Conservation (phyloP, 768 basidiomycete genomes). For the Auricularia cornea region DNA sequence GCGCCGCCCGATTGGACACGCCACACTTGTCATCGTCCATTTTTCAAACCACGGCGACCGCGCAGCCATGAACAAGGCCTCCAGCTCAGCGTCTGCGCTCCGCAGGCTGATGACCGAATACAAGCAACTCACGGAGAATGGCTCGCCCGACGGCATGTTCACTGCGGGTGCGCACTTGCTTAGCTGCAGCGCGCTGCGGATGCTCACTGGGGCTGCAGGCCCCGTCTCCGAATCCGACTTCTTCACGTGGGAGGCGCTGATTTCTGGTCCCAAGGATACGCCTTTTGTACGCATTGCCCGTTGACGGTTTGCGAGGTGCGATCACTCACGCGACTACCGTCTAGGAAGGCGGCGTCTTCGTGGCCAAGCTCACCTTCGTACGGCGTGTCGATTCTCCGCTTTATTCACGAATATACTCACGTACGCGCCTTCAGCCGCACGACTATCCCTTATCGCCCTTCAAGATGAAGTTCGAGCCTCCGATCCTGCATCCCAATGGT, state of each 20-base stretch:
- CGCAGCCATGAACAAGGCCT: slow-evolving; percentile 3
- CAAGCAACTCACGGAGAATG: slow-evolving; percentile 75
- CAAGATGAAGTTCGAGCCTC: slow-evolving; percentile 99
- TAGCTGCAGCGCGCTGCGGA: background rate
- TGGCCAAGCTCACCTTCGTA: slow-evolving; percentile 86
- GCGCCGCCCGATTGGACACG: too few species aligned
- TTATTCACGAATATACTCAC: slow-evolving; percentile 1
- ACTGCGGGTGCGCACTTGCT: slow-evolving; percentile 59
- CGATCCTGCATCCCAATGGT: slow-evolving; percentile 97
- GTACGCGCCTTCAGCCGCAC: slow-evolving; percentile 43
- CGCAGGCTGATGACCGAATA: slow-evolving; percentile 90
- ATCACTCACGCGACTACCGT: background rate
- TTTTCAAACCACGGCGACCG: too few species aligned
- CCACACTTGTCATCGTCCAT: too few species aligned
- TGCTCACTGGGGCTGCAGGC: slow-evolving; percentile 34
- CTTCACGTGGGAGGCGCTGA: slow-evolving; percentile 93
- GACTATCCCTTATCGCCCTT: slow-evolving; percentile 98
- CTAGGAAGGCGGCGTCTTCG: slow-evolving; percentile 92
- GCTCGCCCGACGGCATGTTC: slow-evolving; percentile 92
- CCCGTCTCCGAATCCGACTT: slow-evolving; percentile 89
- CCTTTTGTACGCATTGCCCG: slow-evolving; percentile 72
- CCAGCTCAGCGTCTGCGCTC: slow-evolving; percentile 56
- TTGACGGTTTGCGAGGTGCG: background rate
- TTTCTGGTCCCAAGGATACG: slow-evolving; percentile 89
- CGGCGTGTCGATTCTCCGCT: slow-evolving; percentile 29